Evolutionary conservation across 257 asterid genomes (phyloP), one percentile per base, ranked within the genome.

Genomic region (Oldenlandia corymbosa): DNA sequence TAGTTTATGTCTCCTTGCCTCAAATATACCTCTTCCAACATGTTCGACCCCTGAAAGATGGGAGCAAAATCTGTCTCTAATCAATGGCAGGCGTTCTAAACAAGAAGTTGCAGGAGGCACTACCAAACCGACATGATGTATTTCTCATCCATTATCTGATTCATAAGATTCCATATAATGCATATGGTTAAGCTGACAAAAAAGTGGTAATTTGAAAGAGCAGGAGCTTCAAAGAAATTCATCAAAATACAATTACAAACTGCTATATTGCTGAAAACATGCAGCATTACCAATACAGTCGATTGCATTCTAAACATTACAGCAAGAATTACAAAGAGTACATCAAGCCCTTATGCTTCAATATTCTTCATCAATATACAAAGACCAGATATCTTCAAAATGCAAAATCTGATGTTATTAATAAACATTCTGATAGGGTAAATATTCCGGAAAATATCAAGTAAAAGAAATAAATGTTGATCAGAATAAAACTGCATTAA

Each of bases 1-100:
- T 62, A 85, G 67, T 72, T 73, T 87, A 62, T 69, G 72, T 77
- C 95, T 85, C 81, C 83, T 82, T 65, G 67, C 74, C 27, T 81
- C 68, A 78, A 89, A 84, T 26, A 81, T 59, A 68, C 86, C 87
- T 63, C 72, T 76, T 67, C 69, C 85, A 51, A 53, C 58, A 73
- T 71, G 67, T 73, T 82, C 76, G 52, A 79, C 80, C 64, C 81
- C 95, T 87, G 76, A 71, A 70, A 62, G 72, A 77, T 37, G 43
- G 13, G 68, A 54, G 49, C 60, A 17, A 3, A 8, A 9, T 10
- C 39, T 54, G 58, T 28, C 37, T 42, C 52, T 20, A 53, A 47
- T 55, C 0, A 43, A 39, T 47, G 30, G 48, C 47, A 23, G 45
- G 43, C 17, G 7, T 36, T 31, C 58, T 60, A 17, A n/a, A 32